Percentiles rank a stretch among this genome's conserved stretches.
Evolutionary conservation across 805 yeast genomes (phyloP).

Genomic region (Ogataea allantospora): DNA sequence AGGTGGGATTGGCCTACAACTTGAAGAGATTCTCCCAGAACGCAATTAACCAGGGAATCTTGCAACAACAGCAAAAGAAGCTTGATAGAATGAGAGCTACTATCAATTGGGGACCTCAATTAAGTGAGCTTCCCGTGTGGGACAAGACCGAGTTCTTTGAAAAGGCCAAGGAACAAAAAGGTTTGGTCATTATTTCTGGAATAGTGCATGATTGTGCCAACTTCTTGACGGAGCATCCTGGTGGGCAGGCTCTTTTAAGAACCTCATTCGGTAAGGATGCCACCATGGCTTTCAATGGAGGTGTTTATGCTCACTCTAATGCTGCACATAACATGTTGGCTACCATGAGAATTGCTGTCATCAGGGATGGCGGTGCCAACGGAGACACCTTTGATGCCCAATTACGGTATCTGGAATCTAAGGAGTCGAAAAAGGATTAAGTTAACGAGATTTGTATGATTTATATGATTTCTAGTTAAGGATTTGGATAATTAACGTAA

Average conservation of each 20-base stretch:
- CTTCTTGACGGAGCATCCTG: conserved; percentile 77
- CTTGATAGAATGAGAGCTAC: conserved; percentile 58
- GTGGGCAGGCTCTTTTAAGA: conserved; percentile 71
- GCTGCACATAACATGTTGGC: conserved; percentile 85
- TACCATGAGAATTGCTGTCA: conserved; percentile 78
- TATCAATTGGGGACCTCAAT: conserved; percentile 74
- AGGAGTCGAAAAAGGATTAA: conserved; percentile 14
- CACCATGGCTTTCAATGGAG: conserved; percentile 81
- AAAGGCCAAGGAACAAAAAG: conserved; percentile 47
- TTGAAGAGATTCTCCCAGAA: conserved; percentile 75
- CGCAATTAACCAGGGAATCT: conserved; percentile 77
- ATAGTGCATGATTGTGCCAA: conserved; percentile 73
- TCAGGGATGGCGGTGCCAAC: conserved; percentile 62
- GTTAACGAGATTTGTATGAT: conserved; percentile 6
- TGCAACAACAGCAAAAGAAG: conserved; percentile 83
- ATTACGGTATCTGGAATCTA: conserved; percentile 28
- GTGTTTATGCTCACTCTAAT: conserved; percentile 80
- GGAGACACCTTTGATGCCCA: conserved; percentile 54
- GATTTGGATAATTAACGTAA: background rate
- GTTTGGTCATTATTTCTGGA: conserved; percentile 71
- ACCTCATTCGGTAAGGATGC: conserved; percentile 81
- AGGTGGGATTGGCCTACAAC: conserved; percentile 69
- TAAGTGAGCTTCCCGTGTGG: conserved; percentile 71
- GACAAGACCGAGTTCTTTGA: conserved; percentile 58
- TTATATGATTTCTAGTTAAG: conserved; percentile 8